phyloP scores from a whole-genome alignment of 2,329 filamentous ascomycete genomes.

The Penicillium paneum region DNA sequence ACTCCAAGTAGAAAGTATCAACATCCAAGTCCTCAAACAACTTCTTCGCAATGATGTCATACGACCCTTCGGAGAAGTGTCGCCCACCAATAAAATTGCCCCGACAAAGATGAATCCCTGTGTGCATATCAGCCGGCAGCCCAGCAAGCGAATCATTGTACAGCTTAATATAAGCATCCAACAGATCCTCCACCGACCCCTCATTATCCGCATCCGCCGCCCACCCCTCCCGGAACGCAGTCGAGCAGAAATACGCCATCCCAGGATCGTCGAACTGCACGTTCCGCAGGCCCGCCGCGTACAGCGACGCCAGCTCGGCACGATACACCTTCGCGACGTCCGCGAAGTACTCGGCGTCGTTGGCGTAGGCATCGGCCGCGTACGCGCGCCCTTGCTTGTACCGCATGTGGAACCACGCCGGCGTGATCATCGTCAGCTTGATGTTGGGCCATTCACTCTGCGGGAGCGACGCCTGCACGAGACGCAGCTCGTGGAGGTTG shows the following conservation, averaged over 20 bases:
- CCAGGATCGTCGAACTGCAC: constrained; percentile 66
- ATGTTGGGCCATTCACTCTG: constrained; percentile 61
- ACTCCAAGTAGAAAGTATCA: constrained; percentile 67
- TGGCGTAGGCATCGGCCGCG: constrained; percentile 54
- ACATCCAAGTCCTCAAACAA: constrained; percentile 62
- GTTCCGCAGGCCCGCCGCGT: constrained; percentile 61
- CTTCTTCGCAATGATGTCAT: constrained; percentile 65
- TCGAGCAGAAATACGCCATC: constrained; percentile 69
- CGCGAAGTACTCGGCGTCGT: constrained; percentile 60
- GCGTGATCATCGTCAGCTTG: constrained; percentile 66
- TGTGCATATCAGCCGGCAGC: constrained; percentile 66
- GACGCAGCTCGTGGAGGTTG: constrained; percentile 24
- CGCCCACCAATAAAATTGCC: constrained; percentile 64
- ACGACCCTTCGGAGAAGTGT: constrained; percentile 64
- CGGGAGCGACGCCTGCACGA: constrained; percentile 42
- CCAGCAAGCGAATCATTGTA: constrained; percentile 69
- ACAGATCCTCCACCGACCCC: constrained; percentile 65
- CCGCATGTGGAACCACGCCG: constrained; percentile 67
- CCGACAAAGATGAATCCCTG: constrained; percentile 71
- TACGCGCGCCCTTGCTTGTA: constrained; percentile 56
- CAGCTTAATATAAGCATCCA: constrained; percentile 71
- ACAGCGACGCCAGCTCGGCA: constrained; percentile 58
- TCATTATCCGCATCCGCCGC: constrained; percentile 64
- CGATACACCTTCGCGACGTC: constrained; percentile 65
- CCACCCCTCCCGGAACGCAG: constrained; percentile 69